A percentile compares a stretch with the other conserved stretches of the same genome.
Evolutionary conservation across 2,329 filamentous ascomycete genomes (phyloP).

Genomic region (Nemania sp.): DNA sequence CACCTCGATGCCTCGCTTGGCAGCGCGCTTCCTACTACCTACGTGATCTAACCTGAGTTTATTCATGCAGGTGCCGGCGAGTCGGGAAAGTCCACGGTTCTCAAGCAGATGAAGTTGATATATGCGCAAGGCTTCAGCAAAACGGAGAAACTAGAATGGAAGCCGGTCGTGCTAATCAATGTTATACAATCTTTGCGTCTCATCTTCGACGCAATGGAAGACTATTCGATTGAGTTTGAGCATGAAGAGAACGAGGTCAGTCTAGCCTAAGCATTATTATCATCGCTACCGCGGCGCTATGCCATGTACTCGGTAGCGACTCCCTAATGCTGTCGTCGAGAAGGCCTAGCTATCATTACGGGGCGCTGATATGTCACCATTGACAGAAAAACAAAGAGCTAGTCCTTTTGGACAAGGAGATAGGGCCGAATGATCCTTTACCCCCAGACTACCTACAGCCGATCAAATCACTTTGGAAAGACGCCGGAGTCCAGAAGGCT

Average conservation of each 20-base stretch:
- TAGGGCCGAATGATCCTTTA: slow-evolving; percentile 83
- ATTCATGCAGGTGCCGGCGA: slow-evolving; percentile 82
- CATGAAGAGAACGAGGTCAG: slow-evolving; percentile 82
- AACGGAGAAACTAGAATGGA: slow-evolving; percentile 91
- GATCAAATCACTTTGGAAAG: slow-evolving; percentile 86
- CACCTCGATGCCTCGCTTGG: slow-evolving; percentile 38
- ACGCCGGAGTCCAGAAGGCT: slow-evolving; percentile 85
- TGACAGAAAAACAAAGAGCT: slow-evolving; percentile 79
- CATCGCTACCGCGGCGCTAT: not conserved
- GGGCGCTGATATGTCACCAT: slow-evolving; percentile 34
- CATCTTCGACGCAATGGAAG: slow-evolving; percentile 90
- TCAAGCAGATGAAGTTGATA: slow-evolving; percentile 99
- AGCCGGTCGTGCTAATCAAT: slow-evolving; percentile 95
- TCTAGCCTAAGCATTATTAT: slow-evolving; percentile 29
- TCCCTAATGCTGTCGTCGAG: not conserved
- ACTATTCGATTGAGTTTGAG: slow-evolving; percentile 83
- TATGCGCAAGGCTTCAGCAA: slow-evolving; percentile 92
- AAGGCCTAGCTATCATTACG: slow-evolving; percentile 17
- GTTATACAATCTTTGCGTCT: slow-evolving; percentile 92
- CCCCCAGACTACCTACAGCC: slow-evolving; percentile 82
- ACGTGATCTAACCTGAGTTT: slow-evolving; percentile 41
- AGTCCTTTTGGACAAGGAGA: slow-evolving; percentile 83
- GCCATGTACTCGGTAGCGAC: not conserved
- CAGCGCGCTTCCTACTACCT: slow-evolving; percentile 35
- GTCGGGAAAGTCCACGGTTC: slow-evolving; percentile 94